Percentiles rank a stretch among this genome's conserved stretches.
phyloP scores from a whole-genome alignment of 768 basidiomycete species.

The Lepiota subincarnata region DNA sequence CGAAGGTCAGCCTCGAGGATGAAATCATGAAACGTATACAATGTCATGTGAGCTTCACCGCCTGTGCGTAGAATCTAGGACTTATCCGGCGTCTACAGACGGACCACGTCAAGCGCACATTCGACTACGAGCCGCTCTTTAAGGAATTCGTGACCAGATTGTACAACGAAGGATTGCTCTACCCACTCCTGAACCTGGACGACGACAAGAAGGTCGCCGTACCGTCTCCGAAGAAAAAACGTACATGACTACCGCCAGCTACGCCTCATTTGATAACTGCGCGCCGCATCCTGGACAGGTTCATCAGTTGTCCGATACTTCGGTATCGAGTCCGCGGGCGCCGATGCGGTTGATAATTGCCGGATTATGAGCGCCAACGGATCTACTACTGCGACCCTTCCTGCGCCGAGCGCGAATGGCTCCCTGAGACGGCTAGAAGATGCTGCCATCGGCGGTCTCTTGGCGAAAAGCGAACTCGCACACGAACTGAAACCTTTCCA shows the following conservation, averaged over 20 bases:
- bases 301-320: background rate
- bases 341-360: background rate
- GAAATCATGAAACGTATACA: constrained; percentile 40
- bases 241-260: background rate
- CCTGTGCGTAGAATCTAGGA: background rate
- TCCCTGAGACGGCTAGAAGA: background rate
- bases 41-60: constrained; percentile 37
- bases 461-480: background rate
- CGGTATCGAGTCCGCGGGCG: background rate
- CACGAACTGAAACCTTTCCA: background rate
- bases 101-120: constrained; percentile 54
- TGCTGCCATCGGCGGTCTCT: background rate
- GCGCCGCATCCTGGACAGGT: too few relatives aligned
- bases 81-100: constrained; percentile 28
- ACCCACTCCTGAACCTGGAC: constrained; percentile 35
- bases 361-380: too few relatives aligned
- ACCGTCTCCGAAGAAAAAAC: constrained; percentile 1
- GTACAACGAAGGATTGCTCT: constrained; percentile 44
- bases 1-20: constrained; percentile 44
- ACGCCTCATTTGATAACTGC: too few relatives aligned
- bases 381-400: too few relatives aligned
- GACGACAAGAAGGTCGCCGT: constrained; percentile 24
- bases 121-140: constrained; percentile 62
- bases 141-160: constrained; percentile 38
- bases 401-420: too few relatives aligned